phyloP scores from a whole-genome alignment of 106 monocot genomes.

The Acorus gramineus region DNA sequence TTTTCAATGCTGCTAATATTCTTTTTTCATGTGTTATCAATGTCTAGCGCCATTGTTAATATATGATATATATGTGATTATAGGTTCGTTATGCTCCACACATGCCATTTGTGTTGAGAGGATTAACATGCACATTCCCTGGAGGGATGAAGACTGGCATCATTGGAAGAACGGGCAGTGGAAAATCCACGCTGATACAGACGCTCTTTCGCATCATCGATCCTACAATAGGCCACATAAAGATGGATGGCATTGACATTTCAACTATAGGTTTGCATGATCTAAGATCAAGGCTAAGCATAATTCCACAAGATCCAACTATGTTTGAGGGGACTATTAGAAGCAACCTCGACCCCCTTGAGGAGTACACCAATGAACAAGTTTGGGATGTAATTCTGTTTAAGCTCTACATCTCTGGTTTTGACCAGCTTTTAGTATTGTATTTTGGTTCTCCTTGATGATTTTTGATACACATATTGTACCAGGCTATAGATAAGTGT shows the following conservation, averaged over 20 bases:
- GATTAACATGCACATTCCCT: conserved; percentile 49
- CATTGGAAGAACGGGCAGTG: conserved; percentile 83
- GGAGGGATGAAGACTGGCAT: conserved; percentile 74
- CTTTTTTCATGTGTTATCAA: background rate
- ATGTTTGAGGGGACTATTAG: conserved; percentile 90
- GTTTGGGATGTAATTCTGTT: conserved; percentile 69
- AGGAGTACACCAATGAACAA: conserved; percentile 66
- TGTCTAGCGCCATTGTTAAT: background rate
- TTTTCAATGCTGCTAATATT: background rate
- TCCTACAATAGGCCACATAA: conserved; percentile 50
- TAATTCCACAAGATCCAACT: conserved; percentile 90
- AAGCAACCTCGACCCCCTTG: conserved; percentile 75
- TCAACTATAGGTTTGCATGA: conserved; percentile 76
- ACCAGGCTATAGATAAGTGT: conserved; percentile 63
- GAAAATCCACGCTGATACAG: conserved; percentile 76
- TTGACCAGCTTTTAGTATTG: background rate
- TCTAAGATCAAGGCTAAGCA: conserved; percentile 70
- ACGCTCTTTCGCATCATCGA: conserved; percentile 77
- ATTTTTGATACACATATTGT: background rate
- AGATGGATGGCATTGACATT: conserved; percentile 62
- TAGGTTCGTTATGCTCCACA: conserved; percentile 74
- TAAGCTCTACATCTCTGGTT: background rate
- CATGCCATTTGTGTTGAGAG: conserved; percentile 73
- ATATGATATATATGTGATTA: background rate
- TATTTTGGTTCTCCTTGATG: background rate